Conservation (phyloP, 768 basidiomycete species). For the Leccinum barrowsii region DNA sequence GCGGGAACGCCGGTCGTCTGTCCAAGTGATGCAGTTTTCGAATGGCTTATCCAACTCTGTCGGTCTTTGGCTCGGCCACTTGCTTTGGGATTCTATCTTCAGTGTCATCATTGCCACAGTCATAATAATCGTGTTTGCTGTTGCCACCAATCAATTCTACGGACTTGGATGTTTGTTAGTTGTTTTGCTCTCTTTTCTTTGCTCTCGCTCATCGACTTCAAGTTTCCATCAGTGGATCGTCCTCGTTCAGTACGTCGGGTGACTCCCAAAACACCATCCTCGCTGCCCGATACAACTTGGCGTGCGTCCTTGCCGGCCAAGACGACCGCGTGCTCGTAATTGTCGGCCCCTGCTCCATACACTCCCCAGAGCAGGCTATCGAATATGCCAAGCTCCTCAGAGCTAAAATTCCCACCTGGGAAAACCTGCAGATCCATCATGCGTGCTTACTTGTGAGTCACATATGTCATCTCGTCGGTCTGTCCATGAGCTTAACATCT, state of each 20-base stretch:
- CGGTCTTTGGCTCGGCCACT: constrained; percentile 77
- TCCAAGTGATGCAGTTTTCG: constrained; percentile 80
- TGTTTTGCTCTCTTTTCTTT: not conserved
- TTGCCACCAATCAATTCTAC: constrained; percentile 58
- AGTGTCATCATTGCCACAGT: constrained; percentile 59
- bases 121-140: constrained; percentile 59
- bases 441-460: constrained; percentile 94
- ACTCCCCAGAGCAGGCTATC: constrained; percentile 80
- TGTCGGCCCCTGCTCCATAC: constrained; percentile 95
- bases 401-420: constrained; percentile 60
- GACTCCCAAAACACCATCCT: constrained; percentile 74
- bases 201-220: not conserved
- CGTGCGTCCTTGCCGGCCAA: constrained; percentile 75
- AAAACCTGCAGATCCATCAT: constrained; percentile 85
- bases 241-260: constrained; percentile 61
- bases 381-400: constrained; percentile 76
- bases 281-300: constrained; percentile 71
- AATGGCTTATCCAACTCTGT: constrained; percentile 69
- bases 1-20: constrained; percentile 59
- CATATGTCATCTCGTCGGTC: not conserved
- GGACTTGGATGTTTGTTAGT: constrained; percentile 63
- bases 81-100: constrained; percentile 67
- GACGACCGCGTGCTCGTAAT: constrained; percentile 88
- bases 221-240: constrained; percentile 56
- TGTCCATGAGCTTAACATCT: constrained; percentile 34